Evolutionary conservation across 2,329 filamentous ascomycete species (phyloP).

Genomic region (Arthroderma sp.): DNA sequence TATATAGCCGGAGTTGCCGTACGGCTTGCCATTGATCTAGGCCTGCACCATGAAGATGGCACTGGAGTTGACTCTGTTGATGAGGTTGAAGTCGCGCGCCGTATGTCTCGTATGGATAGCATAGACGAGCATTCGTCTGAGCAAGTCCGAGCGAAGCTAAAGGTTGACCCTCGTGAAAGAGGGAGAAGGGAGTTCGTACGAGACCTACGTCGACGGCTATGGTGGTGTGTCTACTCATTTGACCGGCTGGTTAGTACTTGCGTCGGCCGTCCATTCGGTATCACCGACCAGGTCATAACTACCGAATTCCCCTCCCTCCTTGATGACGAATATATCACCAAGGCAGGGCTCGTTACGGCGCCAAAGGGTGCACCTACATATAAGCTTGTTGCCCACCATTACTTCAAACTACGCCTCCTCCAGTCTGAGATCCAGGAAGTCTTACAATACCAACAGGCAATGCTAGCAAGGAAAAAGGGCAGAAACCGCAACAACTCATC

Average conservation of each 20-base stretch:
- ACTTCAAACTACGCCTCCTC: conserved; percentile 73
- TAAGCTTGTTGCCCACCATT: conserved; percentile 83
- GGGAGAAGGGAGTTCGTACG: conserved; percentile 69
- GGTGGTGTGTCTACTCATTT: conserved; percentile 95
- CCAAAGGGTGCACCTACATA: conserved; percentile 58
- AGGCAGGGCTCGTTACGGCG: conserved; percentile 56
- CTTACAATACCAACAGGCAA: conserved; percentile 79
- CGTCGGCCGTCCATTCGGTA: conserved; percentile 83
- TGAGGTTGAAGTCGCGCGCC: conserved; percentile 23
- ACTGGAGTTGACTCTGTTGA: conserved; percentile 46
- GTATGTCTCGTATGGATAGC: conserved; percentile 9
- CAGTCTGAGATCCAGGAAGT: conserved; percentile 95
- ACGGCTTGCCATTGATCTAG: conserved; percentile 78
- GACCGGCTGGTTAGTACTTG: conserved; percentile 92
- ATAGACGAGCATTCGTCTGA: conserved; percentile 6
- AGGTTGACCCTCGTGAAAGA: conserved; percentile 45
- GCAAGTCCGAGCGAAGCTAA: conserved; percentile 18
- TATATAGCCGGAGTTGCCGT: conserved; percentile 94
- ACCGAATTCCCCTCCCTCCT: conserved; percentile 84
- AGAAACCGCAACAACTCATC: conserved; percentile 51
- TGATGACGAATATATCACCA: conserved; percentile 80
- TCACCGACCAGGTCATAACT: conserved; percentile 92
- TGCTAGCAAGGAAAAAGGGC: conserved; percentile 56
- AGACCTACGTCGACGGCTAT: conserved; percentile 73
- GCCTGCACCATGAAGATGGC: conserved; percentile 84